Evolutionary conservation across 75 land plant genomes (phyloP).

Genomic region (Sequoia sempervirens): DNA sequence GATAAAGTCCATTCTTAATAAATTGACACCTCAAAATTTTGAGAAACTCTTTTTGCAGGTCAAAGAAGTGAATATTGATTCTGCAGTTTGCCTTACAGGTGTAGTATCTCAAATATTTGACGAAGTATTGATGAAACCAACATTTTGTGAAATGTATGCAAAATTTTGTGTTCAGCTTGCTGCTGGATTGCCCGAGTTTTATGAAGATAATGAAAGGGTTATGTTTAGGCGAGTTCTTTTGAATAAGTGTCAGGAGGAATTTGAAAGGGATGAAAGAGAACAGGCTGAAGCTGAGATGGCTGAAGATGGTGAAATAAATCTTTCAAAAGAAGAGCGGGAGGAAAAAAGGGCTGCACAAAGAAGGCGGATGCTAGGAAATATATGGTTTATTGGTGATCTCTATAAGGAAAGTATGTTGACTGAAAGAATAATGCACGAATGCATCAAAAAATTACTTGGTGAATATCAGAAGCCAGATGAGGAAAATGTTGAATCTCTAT

Average conservation of each 20-base stretch:
- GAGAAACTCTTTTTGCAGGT: constrained; percentile 89
- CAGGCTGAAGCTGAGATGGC: constrained; percentile 75
- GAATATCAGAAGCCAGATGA: constrained; percentile 76
- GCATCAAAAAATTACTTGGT: constrained; percentile 79
- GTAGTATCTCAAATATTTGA: constrained; percentile 98
- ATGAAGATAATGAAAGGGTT: constrained; percentile 70
- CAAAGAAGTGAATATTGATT: constrained; percentile 85
- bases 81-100: constrained; percentile 69
- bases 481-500: constrained; percentile 88
- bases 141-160: constrained; percentile 99
- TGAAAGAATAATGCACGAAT: constrained; percentile 95
- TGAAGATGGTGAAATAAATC: constrained; percentile 64
- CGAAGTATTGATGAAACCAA: constrained; percentile 92
- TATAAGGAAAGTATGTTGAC: constrained; percentile 94
- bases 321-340: constrained; percentile 70
- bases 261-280: constrained; percentile 89
- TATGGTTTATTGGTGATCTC: constrained; percentile 88
- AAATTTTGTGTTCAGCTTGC: constrained; percentile 80
- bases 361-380: constrained; percentile 95
- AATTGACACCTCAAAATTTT: constrained; percentile 96
- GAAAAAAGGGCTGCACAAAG: constrained; percentile 58
- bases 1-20: constrained; percentile 84
- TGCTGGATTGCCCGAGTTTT: constrained; percentile 71
- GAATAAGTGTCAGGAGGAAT: constrained; percentile 95
- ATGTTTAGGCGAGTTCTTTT: constrained; percentile 81